Conservation (phyloP, 2,329 filamentous ascomycete species). For the Verticillium nubilum region DNA sequence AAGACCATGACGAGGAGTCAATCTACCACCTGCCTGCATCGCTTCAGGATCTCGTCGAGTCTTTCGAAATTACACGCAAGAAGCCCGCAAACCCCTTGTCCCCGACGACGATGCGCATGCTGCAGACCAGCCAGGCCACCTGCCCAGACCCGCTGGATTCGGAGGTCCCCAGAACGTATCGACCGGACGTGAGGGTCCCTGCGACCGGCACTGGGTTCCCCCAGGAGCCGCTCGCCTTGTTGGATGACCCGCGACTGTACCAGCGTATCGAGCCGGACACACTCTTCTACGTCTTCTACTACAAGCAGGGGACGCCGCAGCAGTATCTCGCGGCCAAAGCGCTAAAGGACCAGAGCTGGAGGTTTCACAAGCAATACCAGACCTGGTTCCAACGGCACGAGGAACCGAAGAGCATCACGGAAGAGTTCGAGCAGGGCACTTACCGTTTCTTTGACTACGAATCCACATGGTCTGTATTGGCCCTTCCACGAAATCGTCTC, state of each 20-base stretch:
- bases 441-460: conserved; percentile 99
- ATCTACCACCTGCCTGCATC: conserved; percentile 90
- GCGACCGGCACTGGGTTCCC: conserved; percentile 77
- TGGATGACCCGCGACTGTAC: conserved; percentile 87
- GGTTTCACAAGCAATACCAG: conserved; percentile 99
- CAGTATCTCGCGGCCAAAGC: conserved; percentile 94
- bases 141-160: conserved; percentile 74
- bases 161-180: conserved; percentile 78
- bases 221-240: conserved; percentile 84
- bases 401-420: conserved; percentile 96
- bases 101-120: conserved; percentile 65
- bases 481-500: neutral
- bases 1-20: conserved; percentile 61
- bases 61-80: conserved; percentile 79
- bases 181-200: conserved; percentile 74
- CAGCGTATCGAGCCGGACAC: conserved; percentile 89
- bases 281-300: conserved; percentile 98
- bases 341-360: conserved; percentile 97
- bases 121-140: conserved; percentile 67
- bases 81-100: conserved; percentile 57
- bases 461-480: conserved; percentile 80
- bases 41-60: conserved; percentile 83
- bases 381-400: conserved; percentile 99
- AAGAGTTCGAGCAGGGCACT: conserved; percentile 97
- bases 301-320: conserved; percentile 92